Evolutionary conservation across 768 basidiomycete species (phyloP), one percentile per base, ranked within the genome.

Genomic region (Hebeloma cylindrosporum): DNA sequence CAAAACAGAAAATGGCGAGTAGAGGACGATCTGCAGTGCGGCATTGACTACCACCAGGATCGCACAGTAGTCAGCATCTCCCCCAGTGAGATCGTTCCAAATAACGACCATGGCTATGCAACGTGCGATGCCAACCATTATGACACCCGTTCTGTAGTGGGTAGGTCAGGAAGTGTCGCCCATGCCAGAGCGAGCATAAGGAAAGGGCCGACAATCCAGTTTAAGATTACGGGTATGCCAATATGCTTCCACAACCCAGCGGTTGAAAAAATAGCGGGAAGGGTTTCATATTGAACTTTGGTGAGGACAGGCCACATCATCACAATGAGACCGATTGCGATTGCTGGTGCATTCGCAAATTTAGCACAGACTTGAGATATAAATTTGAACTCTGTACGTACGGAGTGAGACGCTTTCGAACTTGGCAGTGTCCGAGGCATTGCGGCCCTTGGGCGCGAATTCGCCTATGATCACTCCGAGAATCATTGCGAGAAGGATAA

Each of bases 251-350:
- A 89, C 6, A 91, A 63, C 1, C 66, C 62, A 7, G 64, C 52
- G 1, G 80, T 74, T 2, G 65, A 59, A 51, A 90, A 75, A 21
- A 88, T 61, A 7, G 58, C 46, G 0, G 82, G 82, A 1, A 93
- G 72, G 1, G 66, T 60, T 60, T 92, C 90, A 60, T 88, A 92
- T 57, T 84, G 83, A 7, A 90, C 83, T 65, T 82, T 83, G 33
- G 82, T 80, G 41, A 85, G 74, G 27, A 83, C 76, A 2, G 88
- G 90, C 85, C 87, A 90, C 85, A 92, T 92, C 75, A 93, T 93
- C 40, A 91, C 68, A 13, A 92, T 77, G 27, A 93, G 77, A 1
- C 89, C 91, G 30, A 91, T 71, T 11, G 83, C 83, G 34, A 92
- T 88, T 1, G 88, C 89, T 92, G n/a, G n/a, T n/a, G n/a, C n/a